Percentiles rank a stretch among this genome's conserved stretches.
Conservation (phyloP, 495 filamentous ascomycete genomes). For the Xylaria longipes region DNA sequence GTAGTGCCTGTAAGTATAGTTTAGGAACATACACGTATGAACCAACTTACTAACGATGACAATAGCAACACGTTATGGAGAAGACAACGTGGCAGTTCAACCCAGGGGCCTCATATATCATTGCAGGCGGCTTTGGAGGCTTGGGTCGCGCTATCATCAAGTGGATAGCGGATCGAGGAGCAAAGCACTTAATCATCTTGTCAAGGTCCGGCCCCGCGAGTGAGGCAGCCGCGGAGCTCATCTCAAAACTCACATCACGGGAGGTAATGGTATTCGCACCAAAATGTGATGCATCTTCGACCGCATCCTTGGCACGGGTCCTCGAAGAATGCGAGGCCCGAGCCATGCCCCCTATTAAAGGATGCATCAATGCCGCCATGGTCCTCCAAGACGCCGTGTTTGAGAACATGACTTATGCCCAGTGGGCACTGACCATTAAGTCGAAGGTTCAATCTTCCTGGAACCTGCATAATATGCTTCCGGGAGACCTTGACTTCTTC, state of each 20-base stretch:
- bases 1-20: constrained; percentile 38
- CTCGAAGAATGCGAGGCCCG: constrained; percentile 33
- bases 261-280: constrained; percentile 40
- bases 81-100: constrained; percentile 35
- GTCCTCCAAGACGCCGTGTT: constrained; percentile 58
- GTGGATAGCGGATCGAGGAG: constrained; percentile 62
- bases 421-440: constrained; percentile 46
- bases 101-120: constrained; percentile 55
- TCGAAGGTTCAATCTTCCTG: constrained; percentile 55
- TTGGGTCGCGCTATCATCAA: constrained; percentile 60
- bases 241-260: constrained; percentile 31
- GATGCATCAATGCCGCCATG: constrained; percentile 58
- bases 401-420: constrained; percentile 54
- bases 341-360: constrained; percentile 57
- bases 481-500: constrained; percentile 62
- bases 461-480: constrained; percentile 55
- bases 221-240: constrained; percentile 28
- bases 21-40: neutral
- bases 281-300: constrained; percentile 48
- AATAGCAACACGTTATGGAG: constrained; percentile 29
- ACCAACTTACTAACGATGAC: neutral
- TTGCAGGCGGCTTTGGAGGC: constrained; percentile 64
- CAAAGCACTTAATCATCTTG: constrained; percentile 57
- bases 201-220: constrained; percentile 53
- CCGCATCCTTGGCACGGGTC: constrained; percentile 16